Evolutionary conservation across 371 early-diverging fungal genomes (phyloP).

Genomic region (Sporodiniella umbellata): DNA sequence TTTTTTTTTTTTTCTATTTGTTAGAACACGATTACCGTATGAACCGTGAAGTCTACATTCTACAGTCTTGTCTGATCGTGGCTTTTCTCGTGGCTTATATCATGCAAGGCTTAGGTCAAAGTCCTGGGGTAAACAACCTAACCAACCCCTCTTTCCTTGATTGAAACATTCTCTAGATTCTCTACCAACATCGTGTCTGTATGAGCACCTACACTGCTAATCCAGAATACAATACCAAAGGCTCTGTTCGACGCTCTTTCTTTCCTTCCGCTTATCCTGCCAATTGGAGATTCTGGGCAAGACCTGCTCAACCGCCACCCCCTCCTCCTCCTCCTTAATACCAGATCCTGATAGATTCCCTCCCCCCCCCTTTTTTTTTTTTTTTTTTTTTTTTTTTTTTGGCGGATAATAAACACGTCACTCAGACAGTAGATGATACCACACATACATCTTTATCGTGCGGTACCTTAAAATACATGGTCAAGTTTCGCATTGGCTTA

Average conservation of each 20-base stretch:
- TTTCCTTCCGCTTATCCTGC: not conserved
- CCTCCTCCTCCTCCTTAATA: too few relatives aligned
- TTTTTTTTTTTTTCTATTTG: too few relatives aligned
- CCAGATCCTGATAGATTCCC: too few relatives aligned
- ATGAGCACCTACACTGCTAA: not conserved
- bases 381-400: too few relatives aligned
- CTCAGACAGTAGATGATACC: too few relatives aligned
- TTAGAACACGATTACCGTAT: slow-evolving; percentile 14
- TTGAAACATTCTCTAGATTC: not conserved
- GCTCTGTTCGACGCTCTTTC: not conserved
- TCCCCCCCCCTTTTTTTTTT: too few relatives aligned
- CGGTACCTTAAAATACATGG: too few relatives aligned
- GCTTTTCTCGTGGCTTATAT: slow-evolving; percentile 16
- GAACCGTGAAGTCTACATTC: slow-evolving; percentile 23
- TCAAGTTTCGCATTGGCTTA: too few relatives aligned
- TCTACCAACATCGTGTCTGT: not conserved
- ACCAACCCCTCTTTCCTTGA: not conserved
- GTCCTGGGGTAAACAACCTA: not conserved
- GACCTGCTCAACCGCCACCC: not conserved
- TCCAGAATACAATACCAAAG: slow-evolving; percentile 1
- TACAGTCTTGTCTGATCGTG: slow-evolving; percentile 26
- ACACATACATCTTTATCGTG: too few relatives aligned
- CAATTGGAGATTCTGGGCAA: not conserved
- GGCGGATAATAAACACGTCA: too few relatives aligned
- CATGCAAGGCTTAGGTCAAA: slow-evolving; percentile 6